Conservation (phyloP, 2,329 filamentous ascomycete genomes). For the Fusarium stilboides region DNA sequence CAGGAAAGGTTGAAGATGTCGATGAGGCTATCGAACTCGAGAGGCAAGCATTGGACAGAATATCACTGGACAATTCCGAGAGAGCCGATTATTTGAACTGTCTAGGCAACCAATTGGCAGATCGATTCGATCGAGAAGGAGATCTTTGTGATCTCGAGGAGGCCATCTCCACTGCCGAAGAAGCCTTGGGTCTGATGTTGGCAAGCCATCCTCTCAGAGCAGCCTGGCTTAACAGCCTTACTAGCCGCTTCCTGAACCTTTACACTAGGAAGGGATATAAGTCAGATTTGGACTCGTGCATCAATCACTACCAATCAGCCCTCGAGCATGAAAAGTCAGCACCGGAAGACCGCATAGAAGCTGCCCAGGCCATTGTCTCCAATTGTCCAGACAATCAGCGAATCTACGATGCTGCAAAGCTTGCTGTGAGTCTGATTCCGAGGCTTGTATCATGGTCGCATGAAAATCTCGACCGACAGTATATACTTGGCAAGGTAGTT, state of each 20-base stretch:
- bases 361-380: background rate
- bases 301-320: background rate
- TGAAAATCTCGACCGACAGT: background rate
- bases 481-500: background rate
- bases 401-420: background rate
- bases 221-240: background rate
- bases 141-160: background rate
- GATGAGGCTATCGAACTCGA: slow-evolving; percentile 7
- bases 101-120: background rate
- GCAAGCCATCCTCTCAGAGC: background rate
- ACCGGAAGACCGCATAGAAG: background rate
- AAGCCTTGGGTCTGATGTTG: background rate
- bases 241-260: background rate
- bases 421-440: background rate
- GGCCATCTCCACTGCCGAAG: background rate
- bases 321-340: background rate
- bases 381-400: background rate
- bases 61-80: background rate
- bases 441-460: slow-evolving; percentile 8
- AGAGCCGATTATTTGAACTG: background rate
- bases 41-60: background rate
- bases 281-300: background rate
- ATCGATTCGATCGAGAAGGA: background rate
- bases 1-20: background rate
- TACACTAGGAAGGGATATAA: background rate